phyloP scores from a whole-genome alignment of 306 rosid species.

The Pyrus communis region DNA sequence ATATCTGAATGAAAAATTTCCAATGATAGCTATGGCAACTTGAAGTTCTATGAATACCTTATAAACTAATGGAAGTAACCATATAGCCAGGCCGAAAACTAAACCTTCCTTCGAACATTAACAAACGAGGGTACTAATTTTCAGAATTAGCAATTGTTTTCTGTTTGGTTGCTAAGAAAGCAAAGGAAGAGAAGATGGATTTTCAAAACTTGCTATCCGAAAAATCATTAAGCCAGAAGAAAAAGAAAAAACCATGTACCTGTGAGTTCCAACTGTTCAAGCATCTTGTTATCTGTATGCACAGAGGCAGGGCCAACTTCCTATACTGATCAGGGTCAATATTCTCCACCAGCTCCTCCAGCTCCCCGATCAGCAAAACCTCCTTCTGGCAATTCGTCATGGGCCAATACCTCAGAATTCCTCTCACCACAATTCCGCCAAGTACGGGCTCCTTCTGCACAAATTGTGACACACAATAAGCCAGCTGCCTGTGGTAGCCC shows the following conservation, averaged over 20 bases:
- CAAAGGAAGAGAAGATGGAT: background rate
- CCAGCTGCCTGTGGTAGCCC: constrained; percentile 58
- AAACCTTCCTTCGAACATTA: background rate
- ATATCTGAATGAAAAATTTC: background rate
- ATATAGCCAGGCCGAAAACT: background rate
- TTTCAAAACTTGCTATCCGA: background rate
- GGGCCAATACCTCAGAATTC: constrained; percentile 80
- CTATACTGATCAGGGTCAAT: constrained; percentile 64
- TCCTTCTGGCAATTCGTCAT: constrained; percentile 71
- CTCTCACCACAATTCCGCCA: constrained; percentile 71
- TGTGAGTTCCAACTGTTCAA: constrained; percentile 73
- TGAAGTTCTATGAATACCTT: background rate
- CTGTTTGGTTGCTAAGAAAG: background rate
- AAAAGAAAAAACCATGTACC: constrained; percentile 26
- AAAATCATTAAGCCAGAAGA: background rate
- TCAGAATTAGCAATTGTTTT: background rate
- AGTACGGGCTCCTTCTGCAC: constrained; percentile 86
- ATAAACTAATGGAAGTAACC: no score
- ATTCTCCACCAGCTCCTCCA: constrained; percentile 77
- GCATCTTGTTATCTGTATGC: constrained; percentile 59
- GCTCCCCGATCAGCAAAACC: constrained; percentile 57
- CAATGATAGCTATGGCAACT: background rate
- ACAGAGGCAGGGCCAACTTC: constrained; percentile 70
- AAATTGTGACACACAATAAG: constrained; percentile 76
- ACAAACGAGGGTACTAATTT: background rate